phyloP scores from a whole-genome alignment of 345 rosid species.

The Citrus reticulata region DNA sequence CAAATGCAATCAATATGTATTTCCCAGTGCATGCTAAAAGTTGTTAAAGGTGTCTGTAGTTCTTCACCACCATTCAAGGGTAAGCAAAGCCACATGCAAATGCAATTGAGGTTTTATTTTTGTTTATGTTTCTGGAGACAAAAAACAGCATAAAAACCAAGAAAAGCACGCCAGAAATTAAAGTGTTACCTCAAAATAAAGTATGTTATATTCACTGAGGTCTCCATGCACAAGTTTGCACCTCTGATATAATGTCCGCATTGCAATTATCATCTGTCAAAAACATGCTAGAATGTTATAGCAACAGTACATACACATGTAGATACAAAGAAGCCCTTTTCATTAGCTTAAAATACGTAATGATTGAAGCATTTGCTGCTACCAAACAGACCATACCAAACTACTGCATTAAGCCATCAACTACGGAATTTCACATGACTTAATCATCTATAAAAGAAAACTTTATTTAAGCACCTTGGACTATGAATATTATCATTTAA shows the following conservation, averaged over 20 bases:
- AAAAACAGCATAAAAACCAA: neutral
- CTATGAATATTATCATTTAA: neutral
- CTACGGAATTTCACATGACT: neutral
- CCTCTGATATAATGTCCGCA: slow-evolving; percentile 82
- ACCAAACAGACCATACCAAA: neutral
- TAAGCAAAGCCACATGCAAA: neutral
- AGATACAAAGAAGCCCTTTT: neutral
- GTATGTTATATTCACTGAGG: slow-evolving; percentile 96
- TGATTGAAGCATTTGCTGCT: neutral
- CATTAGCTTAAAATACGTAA: neutral
- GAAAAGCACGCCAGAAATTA: neutral
- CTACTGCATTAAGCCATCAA: neutral
- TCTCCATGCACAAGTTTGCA: slow-evolving; percentile 98
- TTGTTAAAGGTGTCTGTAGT: neutral
- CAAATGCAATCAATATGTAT: neutral
- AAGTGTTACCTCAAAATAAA: slow-evolving; percentile 70
- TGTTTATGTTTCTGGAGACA: neutral
- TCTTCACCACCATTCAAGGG: neutral
- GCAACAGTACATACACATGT: neutral
- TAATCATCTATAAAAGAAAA: neutral
- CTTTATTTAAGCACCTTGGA: neutral
- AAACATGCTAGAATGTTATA: slow-evolving; percentile 10
- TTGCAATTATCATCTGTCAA: slow-evolving; percentile 67
- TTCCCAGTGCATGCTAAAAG: neutral
- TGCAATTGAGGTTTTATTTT: neutral